A percentile compares a stretch with the other conserved stretches of the same genome.
These are phyloP conservation scores for Sarocladium strictum DNA, from an alignment of 2,329 filamentous ascomycete species.

Conservation along the genomic window DNA sequence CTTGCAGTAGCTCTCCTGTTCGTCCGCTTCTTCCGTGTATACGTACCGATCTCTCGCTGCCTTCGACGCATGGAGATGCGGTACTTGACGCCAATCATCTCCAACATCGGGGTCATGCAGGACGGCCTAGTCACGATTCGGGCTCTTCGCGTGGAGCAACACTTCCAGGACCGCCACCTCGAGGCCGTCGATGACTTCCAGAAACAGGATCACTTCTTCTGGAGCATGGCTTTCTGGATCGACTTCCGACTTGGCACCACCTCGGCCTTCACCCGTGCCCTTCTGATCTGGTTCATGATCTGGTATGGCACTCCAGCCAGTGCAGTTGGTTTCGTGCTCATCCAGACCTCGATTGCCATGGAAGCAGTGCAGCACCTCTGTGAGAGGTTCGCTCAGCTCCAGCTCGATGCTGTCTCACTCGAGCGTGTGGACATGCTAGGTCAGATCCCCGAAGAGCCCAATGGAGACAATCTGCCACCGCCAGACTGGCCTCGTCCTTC, in stretches of 20 bases:
- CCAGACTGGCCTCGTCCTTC: constrained; percentile 69
- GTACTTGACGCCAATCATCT: constrained; percentile 80
- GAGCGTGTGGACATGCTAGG: constrained; percentile 80
- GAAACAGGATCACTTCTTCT: constrained; percentile 95
- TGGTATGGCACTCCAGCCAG: constrained; percentile 71
- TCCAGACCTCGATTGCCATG: constrained; percentile 37
- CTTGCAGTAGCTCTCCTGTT: constrained; percentile 62
- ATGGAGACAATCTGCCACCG: constrained; percentile 62
- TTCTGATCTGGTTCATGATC: constrained; percentile 68
- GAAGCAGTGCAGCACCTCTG: constrained; percentile 51
- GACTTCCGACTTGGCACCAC: constrained; percentile 60
- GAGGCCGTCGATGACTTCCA: constrained; percentile 82
- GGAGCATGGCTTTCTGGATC: constrained; percentile 81
- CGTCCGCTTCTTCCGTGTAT: constrained; percentile 66
- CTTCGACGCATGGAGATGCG: constrained; percentile 83
- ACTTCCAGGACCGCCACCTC: constrained; percentile 77
- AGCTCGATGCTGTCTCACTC: constrained; percentile 89
- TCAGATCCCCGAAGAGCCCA: constrained; percentile 68
- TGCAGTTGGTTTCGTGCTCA: constrained; percentile 76
- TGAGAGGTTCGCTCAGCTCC: constrained; percentile 73
- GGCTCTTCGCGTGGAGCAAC: constrained; percentile 70
- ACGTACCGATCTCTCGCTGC: constrained; percentile 77
- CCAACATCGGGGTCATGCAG: constrained; percentile 83
- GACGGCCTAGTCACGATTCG: constrained; percentile 83
- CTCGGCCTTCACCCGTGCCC: constrained; percentile 67